Evolutionary conservation across 1,284 basidiomycete genomes (phyloP), one percentile per base, ranked within the genome.

Genomic region (Ustilago curta): DNA sequence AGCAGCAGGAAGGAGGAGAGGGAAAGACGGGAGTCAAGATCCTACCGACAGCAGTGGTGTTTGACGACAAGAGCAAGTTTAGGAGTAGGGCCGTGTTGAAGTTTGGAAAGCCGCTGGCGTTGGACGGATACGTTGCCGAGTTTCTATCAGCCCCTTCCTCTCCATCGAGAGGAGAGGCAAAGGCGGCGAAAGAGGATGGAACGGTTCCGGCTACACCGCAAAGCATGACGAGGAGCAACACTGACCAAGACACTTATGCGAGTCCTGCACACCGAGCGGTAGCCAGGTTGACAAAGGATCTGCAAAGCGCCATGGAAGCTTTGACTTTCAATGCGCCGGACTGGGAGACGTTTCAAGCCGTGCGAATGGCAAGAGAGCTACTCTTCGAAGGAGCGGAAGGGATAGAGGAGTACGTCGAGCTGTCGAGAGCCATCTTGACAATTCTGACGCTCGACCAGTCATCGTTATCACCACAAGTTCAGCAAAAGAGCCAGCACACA

Each of bases 11-110:
- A 43, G 25, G 25, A 8, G 16, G 50, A 31, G n/a, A 31, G 44
- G 11, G 56, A 9, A 55, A 42, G 32, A 84, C 85, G 63, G 87
- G 87, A 32, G 87, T 91, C 25, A 81, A 87, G 4, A 90, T 98
- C 68, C 87, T 96, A 35, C 94, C 95, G 8, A 90, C 91, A 9
- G 91, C 93, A 1, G 94, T 98, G 74, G 93, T 93, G 6, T 98
- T 97, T 85, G 94, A 93, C 54, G 91, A 97, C 86, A 98, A 98
- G 86, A 90, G 91, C 51, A 94, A 95, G 86, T 98, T 97, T 85
- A 88, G 95, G 59, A 94, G 92, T 80, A 87, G 86, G 4, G 88
- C 87, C 0, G 84, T 87, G 18, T 86, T 89, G 60, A 85, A 86
- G 83, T 97, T 93, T 84, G 93, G 93, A 12, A 87, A 88, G 48